Evolutionary conservation across 2,329 filamentous ascomycete species (phyloP).

Genomic region (Colletotrichum theobromicola): DNA sequence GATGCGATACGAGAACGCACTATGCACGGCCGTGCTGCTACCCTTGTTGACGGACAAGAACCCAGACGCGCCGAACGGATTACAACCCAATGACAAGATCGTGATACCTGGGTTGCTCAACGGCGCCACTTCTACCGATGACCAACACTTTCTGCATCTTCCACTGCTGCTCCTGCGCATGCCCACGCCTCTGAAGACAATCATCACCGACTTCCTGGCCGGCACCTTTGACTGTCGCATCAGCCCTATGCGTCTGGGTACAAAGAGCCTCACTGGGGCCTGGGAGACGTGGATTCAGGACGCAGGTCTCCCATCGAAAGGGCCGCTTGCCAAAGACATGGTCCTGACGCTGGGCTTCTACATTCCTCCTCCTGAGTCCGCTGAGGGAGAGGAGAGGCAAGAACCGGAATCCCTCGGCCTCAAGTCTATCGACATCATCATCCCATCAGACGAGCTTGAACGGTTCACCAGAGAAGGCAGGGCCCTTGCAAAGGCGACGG

Average conservation of each 20-base stretch:
- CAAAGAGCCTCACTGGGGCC: slow-evolving; percentile 51
- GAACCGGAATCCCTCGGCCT: slow-evolving; percentile 34
- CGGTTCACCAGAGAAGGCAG: slow-evolving; percentile 51
- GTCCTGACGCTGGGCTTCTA: slow-evolving; percentile 58
- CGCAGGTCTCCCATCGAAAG: slow-evolving; percentile 37
- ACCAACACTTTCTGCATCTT: slow-evolving; percentile 47
- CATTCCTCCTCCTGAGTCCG: slow-evolving; percentile 32
- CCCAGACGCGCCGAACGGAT: background rate
- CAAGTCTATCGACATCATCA: slow-evolving; percentile 55
- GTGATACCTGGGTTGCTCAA: background rate
- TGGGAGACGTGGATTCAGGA: slow-evolving; percentile 58
- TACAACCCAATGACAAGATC: background rate
- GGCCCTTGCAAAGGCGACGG: slow-evolving; percentile 11
- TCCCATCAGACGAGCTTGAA: slow-evolving; percentile 51
- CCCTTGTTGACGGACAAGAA: slow-evolving; percentile 33
- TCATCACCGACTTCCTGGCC: slow-evolving; percentile 57
- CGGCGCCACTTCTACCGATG: slow-evolving; percentile 10
- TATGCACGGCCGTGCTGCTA: slow-evolving; percentile 56
- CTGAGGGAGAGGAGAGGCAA: slow-evolving; percentile 10
- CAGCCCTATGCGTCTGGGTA: slow-evolving; percentile 53
- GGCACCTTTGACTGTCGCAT: slow-evolving; percentile 63
- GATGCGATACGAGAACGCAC: slow-evolving; percentile 58
- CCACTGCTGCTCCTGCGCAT: slow-evolving; percentile 61
- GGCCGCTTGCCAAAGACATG: slow-evolving; percentile 47
- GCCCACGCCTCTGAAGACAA: slow-evolving; percentile 55